These are phyloP conservation scores for Juglanconis sp. DNA, from an alignment of 2,329 filamentous ascomycete species.

Conservation along the genomic window DNA sequence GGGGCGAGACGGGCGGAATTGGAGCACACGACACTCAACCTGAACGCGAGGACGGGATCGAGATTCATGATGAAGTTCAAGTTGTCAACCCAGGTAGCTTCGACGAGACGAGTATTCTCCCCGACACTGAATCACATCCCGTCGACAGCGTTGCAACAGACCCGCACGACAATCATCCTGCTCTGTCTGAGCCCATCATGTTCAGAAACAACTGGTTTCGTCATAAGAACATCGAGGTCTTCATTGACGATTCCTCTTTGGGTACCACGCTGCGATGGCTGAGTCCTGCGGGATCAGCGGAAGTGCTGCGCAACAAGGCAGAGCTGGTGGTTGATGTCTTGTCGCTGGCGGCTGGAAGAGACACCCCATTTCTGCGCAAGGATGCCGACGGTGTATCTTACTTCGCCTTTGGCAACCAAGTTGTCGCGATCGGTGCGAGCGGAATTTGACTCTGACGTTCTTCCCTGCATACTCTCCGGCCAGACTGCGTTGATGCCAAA, in stretches of 20 bases:
- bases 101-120: not conserved
- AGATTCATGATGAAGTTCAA: not conserved
- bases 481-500: no score
- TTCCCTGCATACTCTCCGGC: not conserved
- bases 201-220: not conserved
- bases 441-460: not conserved
- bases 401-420: not conserved
- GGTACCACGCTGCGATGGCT: not conserved
- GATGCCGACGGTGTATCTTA: not conserved
- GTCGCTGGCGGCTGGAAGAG: not conserved
- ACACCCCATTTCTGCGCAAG: not conserved
- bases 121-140: not conserved
- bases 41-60: no score
- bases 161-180: not conserved
- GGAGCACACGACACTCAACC: not conserved
- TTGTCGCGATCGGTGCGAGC: not conserved
- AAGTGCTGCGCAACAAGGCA: not conserved
- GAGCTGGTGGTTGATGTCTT: not conserved
- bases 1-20: not conserved
- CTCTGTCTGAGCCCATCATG: not conserved
- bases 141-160: not conserved
- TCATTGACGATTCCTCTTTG: not conserved
- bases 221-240: not conserved
- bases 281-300: not conserved
- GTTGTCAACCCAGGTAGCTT: not conserved